A percentile compares a stretch with the other conserved stretches of the same genome.
phyloP scores from a whole-genome alignment of 805 yeast genomes.

The Saccharomyces mikatae region DNA sequence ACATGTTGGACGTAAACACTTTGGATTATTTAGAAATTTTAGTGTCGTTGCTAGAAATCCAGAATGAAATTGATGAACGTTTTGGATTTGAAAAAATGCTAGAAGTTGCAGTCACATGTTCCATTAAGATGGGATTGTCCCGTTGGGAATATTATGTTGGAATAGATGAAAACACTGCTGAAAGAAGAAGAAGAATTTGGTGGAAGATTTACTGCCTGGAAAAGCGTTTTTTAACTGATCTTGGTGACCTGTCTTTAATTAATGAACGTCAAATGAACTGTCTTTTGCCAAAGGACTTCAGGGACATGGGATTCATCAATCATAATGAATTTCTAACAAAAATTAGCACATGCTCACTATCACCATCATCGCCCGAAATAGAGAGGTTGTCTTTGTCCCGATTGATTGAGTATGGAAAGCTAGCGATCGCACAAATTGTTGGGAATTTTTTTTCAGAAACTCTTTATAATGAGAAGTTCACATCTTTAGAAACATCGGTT shows the following conservation, averaged over 20 bases:
- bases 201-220: slow-evolving; percentile 18
- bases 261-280: slow-evolving; percentile 14
- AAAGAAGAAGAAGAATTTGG: slow-evolving; percentile 15
- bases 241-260: slow-evolving; percentile 13
- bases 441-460: slow-evolving; percentile 17
- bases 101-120: slow-evolving; percentile 9
- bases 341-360: not conserved
- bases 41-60: not conserved
- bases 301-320: slow-evolving; percentile 10
- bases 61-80: not conserved
- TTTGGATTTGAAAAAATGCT: slow-evolving; percentile 8
- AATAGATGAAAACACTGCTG: slow-evolving; percentile 19
- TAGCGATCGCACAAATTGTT: slow-evolving; percentile 13
- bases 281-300: slow-evolving; percentile 10
- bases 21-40: not conserved
- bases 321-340: slow-evolving; percentile 2
- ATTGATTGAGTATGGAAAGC: slow-evolving; percentile 16
- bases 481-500: slow-evolving; percentile 22
- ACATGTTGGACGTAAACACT: not conserved
- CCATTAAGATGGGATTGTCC: slow-evolving; percentile 14
- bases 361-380: slow-evolving; percentile 2
- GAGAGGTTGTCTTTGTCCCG: slow-evolving; percentile 4
- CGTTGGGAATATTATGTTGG: slow-evolving; percentile 26
- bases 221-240: slow-evolving; percentile 6
- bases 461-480: slow-evolving; percentile 20